Evolutionary conservation across 805 yeast species (phyloP).

Genomic region (Starmera amethionina): DNA sequence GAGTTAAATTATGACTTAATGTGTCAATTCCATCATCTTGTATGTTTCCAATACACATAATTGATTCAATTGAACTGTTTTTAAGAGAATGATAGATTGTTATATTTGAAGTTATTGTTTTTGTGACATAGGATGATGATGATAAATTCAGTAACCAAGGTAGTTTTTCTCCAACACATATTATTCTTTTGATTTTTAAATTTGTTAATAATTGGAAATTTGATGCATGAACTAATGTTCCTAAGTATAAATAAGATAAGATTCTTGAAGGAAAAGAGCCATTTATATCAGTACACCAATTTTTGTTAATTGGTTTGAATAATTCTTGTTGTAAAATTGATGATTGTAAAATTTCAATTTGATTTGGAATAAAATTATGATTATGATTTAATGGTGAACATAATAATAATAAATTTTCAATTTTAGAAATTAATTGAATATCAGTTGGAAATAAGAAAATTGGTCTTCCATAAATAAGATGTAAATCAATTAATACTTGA

Average conservation of each 20-base stretch:
- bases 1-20: constrained; percentile 48
- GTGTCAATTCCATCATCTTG: constrained; percentile 91
- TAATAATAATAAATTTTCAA: constrained; percentile 51
- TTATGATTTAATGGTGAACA: constrained; percentile 39
- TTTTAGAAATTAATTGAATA: constrained; percentile 49
- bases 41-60: constrained; percentile 56
- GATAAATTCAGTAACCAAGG: constrained; percentile 44
- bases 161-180: constrained; percentile 78
- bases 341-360: constrained; percentile 11
- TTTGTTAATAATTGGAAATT: constrained; percentile 49
- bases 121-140: constrained; percentile 3
- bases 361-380: constrained; percentile 5
- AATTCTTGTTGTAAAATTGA: constrained; percentile 25
- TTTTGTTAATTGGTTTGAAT: constrained; percentile 17
- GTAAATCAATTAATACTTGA: constrained; percentile 58
- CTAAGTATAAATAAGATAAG: constrained; percentile 75
- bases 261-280: constrained; percentile 83
- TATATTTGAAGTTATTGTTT: constrained; percentile 14
- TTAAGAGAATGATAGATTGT: constrained; percentile 8
- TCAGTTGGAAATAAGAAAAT: constrained; percentile 78
- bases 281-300: constrained; percentile 22
- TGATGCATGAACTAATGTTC: constrained; percentile 76
- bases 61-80: constrained; percentile 13
- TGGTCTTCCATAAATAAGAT: constrained; percentile 58
- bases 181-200: constrained; percentile 62